These are phyloP conservation scores for Sclerotiophoma versabilis DNA, from an alignment of 2,329 filamentous ascomycete species.

Conservation along the genomic window DNA sequence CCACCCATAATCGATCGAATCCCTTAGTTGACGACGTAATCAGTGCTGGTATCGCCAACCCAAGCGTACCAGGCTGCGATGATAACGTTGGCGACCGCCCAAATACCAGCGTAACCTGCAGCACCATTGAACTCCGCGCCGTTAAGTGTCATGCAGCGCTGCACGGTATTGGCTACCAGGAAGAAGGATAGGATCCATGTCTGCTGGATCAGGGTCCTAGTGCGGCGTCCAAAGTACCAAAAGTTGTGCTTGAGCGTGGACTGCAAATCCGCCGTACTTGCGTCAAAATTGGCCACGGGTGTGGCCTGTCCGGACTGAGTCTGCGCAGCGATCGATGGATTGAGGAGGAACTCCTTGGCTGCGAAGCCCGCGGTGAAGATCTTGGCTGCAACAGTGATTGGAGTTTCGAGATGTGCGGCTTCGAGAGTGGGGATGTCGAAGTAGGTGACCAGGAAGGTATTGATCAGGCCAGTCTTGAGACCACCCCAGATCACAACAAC, in stretches of 20 bases:
- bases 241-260: conserved; percentile 77
- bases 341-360: conserved; percentile 79
- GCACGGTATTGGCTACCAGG: conserved; percentile 62
- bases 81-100: conserved; percentile 70
- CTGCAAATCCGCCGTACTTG: conserved; percentile 67
- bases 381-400: conserved; percentile 55
- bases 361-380: conserved; percentile 75
- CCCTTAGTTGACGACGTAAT: conserved; percentile 24
- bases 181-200: conserved; percentile 58
- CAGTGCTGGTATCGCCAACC: conserved; percentile 53
- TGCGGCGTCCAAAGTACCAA: conserved; percentile 74
- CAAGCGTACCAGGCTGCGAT: conserved; percentile 65
- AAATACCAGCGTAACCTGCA: conserved; percentile 74
- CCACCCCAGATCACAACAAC: conserved; percentile 73
- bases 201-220: conserved; percentile 64
- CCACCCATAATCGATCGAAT: too few relatives aligned
- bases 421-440: conserved; percentile 76
- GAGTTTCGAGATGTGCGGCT: conserved; percentile 69
- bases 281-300: conserved; percentile 66
- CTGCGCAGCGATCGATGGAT: conserved; percentile 66
- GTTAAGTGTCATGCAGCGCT: conserved; percentile 72
- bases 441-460: conserved; percentile 73
- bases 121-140: conserved; percentile 76
- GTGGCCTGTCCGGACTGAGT: conserved; percentile 57
- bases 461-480: conserved; percentile 71